phyloP scores from a whole-genome alignment of 1,139 yeast genomes.

The Hyphopichia khmerensis region DNA sequence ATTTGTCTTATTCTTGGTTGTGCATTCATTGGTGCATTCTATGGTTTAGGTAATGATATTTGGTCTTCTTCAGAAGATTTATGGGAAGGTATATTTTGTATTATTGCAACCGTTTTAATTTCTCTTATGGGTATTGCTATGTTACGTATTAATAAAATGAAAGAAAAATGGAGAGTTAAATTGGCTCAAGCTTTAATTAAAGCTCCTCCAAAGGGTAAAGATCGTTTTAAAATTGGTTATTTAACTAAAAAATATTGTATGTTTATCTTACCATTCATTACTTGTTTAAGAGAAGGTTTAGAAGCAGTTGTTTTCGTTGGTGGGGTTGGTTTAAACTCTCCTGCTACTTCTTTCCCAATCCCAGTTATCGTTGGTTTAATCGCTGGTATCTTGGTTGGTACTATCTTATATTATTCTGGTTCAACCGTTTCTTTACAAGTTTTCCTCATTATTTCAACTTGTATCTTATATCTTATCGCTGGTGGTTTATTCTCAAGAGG shows the following conservation, averaged over 20 bases:
- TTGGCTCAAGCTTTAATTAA: slow-evolving; percentile 71
- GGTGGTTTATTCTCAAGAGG: slow-evolving; percentile 91
- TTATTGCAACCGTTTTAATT: slow-evolving; percentile 80
- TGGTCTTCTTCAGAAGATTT: slow-evolving; percentile 88
- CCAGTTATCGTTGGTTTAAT: slow-evolving; percentile 77
- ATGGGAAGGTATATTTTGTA: slow-evolving; percentile 88
- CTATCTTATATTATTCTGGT: slow-evolving; percentile 71
- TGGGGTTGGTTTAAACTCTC: slow-evolving; percentile 79
- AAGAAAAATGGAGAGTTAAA: slow-evolving; percentile 90
- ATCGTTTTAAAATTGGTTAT: slow-evolving; percentile 34
- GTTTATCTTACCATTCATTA: slow-evolving; percentile 76
- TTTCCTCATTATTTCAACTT: slow-evolving; percentile 77
- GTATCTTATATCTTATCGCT: slow-evolving; percentile 78
- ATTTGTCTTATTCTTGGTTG: slow-evolving; percentile 79
- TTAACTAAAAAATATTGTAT: slow-evolving; percentile 66
- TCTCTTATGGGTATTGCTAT: slow-evolving; percentile 91
- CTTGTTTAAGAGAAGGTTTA: slow-evolving; percentile 85
- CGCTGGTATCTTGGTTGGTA: slow-evolving; percentile 72
- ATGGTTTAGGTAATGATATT: slow-evolving; percentile 72
- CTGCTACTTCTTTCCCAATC: slow-evolving; percentile 78
- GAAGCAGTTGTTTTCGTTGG: slow-evolving; percentile 92
- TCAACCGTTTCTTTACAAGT: slow-evolving; percentile 73
- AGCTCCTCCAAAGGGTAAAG: slow-evolving; percentile 28
- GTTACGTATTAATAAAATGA: slow-evolving; percentile 85
- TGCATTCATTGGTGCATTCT: slow-evolving; percentile 82